These are phyloP conservation scores for Phytophthora meadii DNA, from an alignment of 352 stramenopile species.

Conservation along the genomic window DNA sequence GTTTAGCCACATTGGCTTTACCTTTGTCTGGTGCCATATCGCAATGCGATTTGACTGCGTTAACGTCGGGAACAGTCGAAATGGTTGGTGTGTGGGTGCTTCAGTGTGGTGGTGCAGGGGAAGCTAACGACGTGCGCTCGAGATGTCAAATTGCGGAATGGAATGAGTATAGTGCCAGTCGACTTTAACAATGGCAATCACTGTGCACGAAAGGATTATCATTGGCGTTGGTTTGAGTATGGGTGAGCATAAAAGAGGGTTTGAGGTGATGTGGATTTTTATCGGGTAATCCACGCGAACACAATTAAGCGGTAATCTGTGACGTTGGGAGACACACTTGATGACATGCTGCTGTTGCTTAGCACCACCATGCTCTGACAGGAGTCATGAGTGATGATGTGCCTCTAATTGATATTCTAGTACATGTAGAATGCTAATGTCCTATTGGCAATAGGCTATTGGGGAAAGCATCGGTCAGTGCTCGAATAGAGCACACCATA, in stretches of 20 bases:
- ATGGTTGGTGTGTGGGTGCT: conserved; percentile 4
- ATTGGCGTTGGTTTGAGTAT: conserved; percentile 2
- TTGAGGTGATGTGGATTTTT: too few relatives aligned
- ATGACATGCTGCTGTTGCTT: too few relatives aligned
- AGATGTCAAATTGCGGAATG: conserved; percentile 28
- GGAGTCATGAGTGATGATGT: too few relatives aligned
- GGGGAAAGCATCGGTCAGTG: too few relatives aligned
- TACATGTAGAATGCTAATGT: too few relatives aligned
- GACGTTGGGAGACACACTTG: too few relatives aligned
- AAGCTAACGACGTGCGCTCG: not conserved
- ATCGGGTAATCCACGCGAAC: too few relatives aligned
- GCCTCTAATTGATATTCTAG: too few relatives aligned
- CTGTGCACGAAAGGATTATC: conserved; percentile 18
- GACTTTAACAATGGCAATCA: conserved; percentile 13
- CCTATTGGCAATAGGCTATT: too few relatives aligned
- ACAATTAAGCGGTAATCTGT: too few relatives aligned
- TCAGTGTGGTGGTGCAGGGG: not conserved
- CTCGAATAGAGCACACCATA: too few relatives aligned
- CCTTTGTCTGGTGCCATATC: conserved; percentile 23
- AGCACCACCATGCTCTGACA: too few relatives aligned
- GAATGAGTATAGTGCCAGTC: not conserved
- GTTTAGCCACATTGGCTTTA: conserved; percentile 12
- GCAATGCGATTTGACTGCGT: conserved; percentile 9
- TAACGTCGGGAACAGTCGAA: conserved; percentile 5
- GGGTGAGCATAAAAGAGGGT: not conserved